Base-by-base conservation (phyloP, 2,329 filamentous ascomycete genomes). In the Orbilia javanica region DNA sequence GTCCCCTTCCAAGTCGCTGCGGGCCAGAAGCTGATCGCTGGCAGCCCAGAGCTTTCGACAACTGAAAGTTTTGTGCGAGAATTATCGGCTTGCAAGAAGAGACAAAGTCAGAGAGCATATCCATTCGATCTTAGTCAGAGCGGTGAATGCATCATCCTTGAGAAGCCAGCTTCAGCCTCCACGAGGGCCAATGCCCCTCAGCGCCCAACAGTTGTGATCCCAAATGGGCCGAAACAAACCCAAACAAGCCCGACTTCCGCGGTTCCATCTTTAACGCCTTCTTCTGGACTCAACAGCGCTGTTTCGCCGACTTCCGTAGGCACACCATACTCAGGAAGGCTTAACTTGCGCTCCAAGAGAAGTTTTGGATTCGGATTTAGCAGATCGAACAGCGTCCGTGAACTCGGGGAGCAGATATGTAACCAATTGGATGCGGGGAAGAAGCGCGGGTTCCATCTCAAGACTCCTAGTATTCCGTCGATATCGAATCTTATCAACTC, bases 351-450 rank as follows among this genome's bases (percentile, higher is more conserved):
- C 29, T 60, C 69, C 15, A 73, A 73, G 60, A 57, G 69, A 55
- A 73, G 69, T 20, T 73, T 73, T 31, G 69, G 69, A 2, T 66
- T 73, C 13, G 69, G 69, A 4, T 73, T 73, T 20, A 60, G 69
- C 29, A 66, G 69, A 48, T 73, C 69, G 3, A 73, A 66, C 15
- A 73, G 69, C n/a, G 50, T 73, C 8, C 69, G 69, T 8, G 69
- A 73, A 36, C 64, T 73, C 31, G 69, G 69, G 20, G 69, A 73
- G 20, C 60, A 22, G 31, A 18, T 18, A 8, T 53, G 60, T n/a
- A 65, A 36, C 13, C 39, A 60, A 20, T 15, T 20, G 4, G 69
- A 73, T n/a, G 31, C 36, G 13, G 60, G 36, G 5, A 73, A 60
- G 39, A 73, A 44, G 20, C 69, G 69, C 34, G 69, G 69, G 8